Percentiles rank a stretch among this genome's conserved stretches.
Evolutionary conservation across 2,329 filamentous ascomycete species (phyloP).

Genomic region (Fonsecaea pedrosoi): DNA sequence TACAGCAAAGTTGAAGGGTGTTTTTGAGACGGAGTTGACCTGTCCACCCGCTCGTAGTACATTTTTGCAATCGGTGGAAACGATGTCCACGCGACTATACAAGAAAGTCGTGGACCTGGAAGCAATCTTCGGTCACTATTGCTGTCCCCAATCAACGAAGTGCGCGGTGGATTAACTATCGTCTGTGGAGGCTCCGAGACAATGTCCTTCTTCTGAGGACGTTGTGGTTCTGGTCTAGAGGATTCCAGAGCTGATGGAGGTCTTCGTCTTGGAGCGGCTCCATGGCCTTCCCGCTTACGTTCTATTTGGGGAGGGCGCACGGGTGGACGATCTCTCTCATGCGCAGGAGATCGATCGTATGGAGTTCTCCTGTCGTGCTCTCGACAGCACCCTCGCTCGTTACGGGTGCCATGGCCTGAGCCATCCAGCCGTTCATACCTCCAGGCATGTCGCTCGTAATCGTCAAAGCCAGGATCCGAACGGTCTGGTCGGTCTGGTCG

Average conservation of each 20-base stretch:
- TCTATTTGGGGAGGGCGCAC: slow-evolving; percentile 40
- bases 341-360: slow-evolving; percentile 30
- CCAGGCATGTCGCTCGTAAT: slow-evolving; percentile 43
- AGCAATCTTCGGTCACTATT: slow-evolving; percentile 30
- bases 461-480: slow-evolving; percentile 48
- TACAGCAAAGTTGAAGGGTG: too few species aligned
- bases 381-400: slow-evolving; percentile 36
- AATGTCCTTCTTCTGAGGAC: slow-evolving; percentile 37
- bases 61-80: too few species aligned
- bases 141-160: slow-evolving; percentile 42
- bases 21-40: too few species aligned
- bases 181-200: slow-evolving; percentile 31
- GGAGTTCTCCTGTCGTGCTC: slow-evolving; percentile 35
- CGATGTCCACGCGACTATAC: too few species aligned
- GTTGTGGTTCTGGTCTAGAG: slow-evolving; percentile 26
- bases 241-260: slow-evolving; percentile 26
- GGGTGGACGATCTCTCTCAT: slow-evolving; percentile 37
- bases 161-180: slow-evolving; percentile 42
- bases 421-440: slow-evolving; percentile 47
- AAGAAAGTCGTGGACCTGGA: slow-evolving; percentile 9
- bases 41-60: too few species aligned
- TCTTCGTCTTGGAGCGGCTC: slow-evolving; percentile 32
- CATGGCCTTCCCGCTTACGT: slow-evolving; percentile 41
- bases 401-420: slow-evolving; percentile 34
- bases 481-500: slow-evolving; percentile 29